phyloP scores from a whole-genome alignment of 2,329 filamentous ascomycete species.

The Talaromyces sp. region DNA sequence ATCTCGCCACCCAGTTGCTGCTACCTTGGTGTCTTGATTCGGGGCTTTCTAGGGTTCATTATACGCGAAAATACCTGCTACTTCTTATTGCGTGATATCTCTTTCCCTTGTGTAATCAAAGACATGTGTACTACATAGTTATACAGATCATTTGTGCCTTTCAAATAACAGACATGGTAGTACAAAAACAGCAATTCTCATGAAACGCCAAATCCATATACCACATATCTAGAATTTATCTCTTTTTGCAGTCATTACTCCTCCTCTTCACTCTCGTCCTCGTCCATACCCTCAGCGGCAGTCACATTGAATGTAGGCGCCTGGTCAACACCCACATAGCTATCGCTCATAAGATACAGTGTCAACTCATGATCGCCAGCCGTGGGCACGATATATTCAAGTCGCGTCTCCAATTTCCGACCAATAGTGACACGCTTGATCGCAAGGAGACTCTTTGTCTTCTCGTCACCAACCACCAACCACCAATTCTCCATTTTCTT shows the following conservation, averaged over 20 bases:
- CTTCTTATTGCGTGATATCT: background rate
- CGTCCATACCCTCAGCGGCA: slow-evolving; percentile 90
- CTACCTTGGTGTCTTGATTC: background rate
- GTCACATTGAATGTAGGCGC: slow-evolving; percentile 83
- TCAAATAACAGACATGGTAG: background rate
- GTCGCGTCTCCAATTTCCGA: slow-evolving; percentile 68
- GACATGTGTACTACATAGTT: background rate
- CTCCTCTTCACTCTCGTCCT: slow-evolving; percentile 82
- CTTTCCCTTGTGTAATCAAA: background rate
- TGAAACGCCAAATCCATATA: slow-evolving; percentile 18
- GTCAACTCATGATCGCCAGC: slow-evolving; percentile 84
- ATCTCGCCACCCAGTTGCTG: background rate
- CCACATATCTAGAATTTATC: slow-evolving; percentile 13
- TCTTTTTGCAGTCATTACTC: slow-evolving; percentile 36
- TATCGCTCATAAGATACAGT: slow-evolving; percentile 93
- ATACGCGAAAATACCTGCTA: too few relatives aligned
- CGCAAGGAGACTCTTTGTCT: slow-evolving; percentile 77
- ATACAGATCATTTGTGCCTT: background rate
- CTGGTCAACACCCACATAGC: slow-evolving; percentile 95
- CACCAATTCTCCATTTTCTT: slow-evolving; percentile 99
- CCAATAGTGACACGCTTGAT: slow-evolving; percentile 94
- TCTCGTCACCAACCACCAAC: slow-evolving; percentile 92
- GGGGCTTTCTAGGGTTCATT: too few relatives aligned
- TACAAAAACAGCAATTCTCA: slow-evolving; percentile 4
- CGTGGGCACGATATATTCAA: slow-evolving; percentile 87